These are phyloP conservation scores for Naganishia onofrii DNA, from an alignment of 768 basidiomycete species.

Conservation along the genomic window DNA sequence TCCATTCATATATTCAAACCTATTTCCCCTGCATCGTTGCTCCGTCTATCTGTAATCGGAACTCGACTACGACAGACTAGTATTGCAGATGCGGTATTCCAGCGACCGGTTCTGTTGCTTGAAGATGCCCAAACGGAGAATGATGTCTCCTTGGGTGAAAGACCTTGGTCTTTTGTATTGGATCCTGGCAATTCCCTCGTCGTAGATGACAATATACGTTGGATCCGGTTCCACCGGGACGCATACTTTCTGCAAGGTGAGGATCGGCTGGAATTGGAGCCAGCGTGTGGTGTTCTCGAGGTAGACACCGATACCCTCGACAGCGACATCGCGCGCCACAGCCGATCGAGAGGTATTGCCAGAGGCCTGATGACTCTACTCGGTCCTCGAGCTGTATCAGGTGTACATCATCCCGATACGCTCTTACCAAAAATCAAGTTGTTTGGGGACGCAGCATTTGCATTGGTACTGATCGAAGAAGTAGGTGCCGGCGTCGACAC, in stretches of 20 bases:
- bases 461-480: neutral
- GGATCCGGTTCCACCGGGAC: neutral
- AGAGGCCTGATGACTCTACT: neutral
- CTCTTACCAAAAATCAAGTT: constrained; percentile 1
- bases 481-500: neutral
- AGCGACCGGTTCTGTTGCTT: neutral
- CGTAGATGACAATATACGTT: neutral
- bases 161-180: neutral
- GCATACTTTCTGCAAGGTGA: neutral
- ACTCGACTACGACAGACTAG: neutral
- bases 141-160: neutral
- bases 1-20: neutral
- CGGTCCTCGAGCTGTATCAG: neutral
- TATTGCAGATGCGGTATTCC: neutral
- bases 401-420: neutral
- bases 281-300: neutral
- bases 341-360: neutral
- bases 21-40: neutral
- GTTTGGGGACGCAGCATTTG: neutral
- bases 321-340: neutral
- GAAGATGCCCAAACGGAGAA: neutral
- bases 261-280: neutral
- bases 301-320: neutral
- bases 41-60: neutral
- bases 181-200: neutral